Conservation (phyloP, 163 green algal species). For the Scenedesmus sp. region DNA sequence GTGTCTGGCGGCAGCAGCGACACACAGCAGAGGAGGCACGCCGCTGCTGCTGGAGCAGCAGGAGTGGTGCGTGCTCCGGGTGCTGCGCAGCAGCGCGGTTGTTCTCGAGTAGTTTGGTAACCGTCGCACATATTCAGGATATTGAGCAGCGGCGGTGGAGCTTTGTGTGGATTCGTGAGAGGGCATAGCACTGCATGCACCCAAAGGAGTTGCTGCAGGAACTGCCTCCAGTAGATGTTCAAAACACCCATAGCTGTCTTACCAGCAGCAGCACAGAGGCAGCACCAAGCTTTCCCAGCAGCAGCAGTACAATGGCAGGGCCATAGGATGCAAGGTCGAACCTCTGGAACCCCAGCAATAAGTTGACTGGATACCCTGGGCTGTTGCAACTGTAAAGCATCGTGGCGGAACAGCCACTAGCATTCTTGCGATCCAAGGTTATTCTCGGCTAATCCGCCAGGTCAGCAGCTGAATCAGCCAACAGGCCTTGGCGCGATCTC, state of each 20-base stretch:
- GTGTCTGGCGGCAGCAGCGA: not conserved
- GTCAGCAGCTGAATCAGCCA: slow-evolving; percentile 5
- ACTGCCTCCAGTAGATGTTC: no score
- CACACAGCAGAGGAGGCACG: not conserved
- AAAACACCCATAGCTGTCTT: no score
- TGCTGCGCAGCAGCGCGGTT: slow-evolving; percentile 1
- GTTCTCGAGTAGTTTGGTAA: slow-evolving; percentile 5
- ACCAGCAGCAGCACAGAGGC: no score
- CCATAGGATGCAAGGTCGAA: no score
- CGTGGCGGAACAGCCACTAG: not conserved
- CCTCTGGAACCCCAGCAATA: no score
- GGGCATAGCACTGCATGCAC: no score
- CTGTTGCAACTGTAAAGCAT: not conserved
- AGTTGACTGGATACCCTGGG: not conserved
- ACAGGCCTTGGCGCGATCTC: not conserved
- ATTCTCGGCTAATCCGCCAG: not conserved
- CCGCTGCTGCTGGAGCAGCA: slow-evolving; percentile 6
- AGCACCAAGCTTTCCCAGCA: no score
- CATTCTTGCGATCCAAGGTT: not conserved
- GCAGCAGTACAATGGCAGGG: no score
- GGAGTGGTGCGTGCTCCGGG: not conserved
- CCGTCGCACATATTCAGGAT: not conserved
- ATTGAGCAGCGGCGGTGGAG: no score
- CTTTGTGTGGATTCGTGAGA: no score
- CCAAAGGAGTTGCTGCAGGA: no score